Base-by-base conservation (phyloP, 2,329 filamentous ascomycete species). In the Phialophora macrospora region DNA sequence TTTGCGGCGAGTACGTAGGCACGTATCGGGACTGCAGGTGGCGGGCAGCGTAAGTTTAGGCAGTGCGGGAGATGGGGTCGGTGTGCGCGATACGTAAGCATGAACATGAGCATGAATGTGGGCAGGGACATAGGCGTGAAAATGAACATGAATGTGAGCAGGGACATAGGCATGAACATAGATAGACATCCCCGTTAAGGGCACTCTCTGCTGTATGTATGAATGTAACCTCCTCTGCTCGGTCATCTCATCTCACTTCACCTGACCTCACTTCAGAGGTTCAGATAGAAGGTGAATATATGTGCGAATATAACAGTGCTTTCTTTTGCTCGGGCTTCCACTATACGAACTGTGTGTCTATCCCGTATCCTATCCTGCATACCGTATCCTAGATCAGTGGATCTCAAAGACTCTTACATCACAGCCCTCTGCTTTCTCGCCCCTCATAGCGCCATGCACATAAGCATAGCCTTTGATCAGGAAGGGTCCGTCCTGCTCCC, bases 1-100 rank as follows among this genome's bases (percentile, higher is more conserved):
- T 63, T 54, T 61, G 49, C 67, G 3, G 62, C 55, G 4, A 60
- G 32, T 44, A 55, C 60, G 38, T 44, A n/a, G 38, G 17, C 9
- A 6, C 38, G 3, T 17, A 44, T n/a, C 17, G 7, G 38, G 38
- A 8, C 14, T n/a, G 38, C 20, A 12, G 17, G 17, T n/a, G 6
- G 17, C 7, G 14, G 4, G 14, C 17, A n/a, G 8, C 7, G 38
- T 41, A 44, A 5, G 38, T 17, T 6, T 2, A 44, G 6, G 5
- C 6, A 44, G 38, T 44, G 38, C 38, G 6, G 38, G 6, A 44
- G 6, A 41, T 17, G 8, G 1, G 17, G 1, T 9, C 38, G 17
- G 38, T n/a, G 17, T 8, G 38, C 38, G 6, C 38, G 38, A 6
- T n/a, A 44, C 17, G 12, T 6, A 41, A 6, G 6, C 17, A 3